Evolutionary conservation across 192 early-diverging fungal species (phyloP).

Genomic region (Umbelopsis sp.): DNA sequence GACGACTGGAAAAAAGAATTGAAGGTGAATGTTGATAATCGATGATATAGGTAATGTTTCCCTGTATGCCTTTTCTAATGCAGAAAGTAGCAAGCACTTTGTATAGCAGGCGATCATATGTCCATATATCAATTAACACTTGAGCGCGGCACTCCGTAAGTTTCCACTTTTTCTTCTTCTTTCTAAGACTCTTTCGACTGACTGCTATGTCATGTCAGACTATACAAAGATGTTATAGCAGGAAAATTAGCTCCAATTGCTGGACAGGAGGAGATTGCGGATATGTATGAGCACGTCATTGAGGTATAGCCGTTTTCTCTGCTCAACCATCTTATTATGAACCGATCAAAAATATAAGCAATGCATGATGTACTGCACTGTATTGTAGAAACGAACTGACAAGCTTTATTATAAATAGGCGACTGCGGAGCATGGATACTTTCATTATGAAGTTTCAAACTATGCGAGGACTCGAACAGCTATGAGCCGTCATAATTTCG

Average conservation of each 20-base stretch:
- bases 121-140: conserved; percentile 58
- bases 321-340: no score
- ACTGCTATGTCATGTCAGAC: neutral
- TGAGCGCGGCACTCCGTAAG: conserved; percentile 54
- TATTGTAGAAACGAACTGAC: neutral
- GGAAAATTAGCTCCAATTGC: conserved; percentile 37
- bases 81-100: conserved; percentile 34
- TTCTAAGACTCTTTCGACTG: no score
- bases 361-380: neutral
- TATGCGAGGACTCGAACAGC: conserved; percentile 41
- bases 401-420: conserved; percentile 23
- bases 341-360: no score
- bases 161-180: neutral
- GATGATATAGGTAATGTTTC: neutral
- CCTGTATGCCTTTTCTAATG: neutral
- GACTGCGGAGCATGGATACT: conserved; percentile 40
- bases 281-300: conserved; percentile 54
- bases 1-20: conserved; percentile 48
- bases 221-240: conserved; percentile 21
- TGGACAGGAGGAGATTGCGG: conserved; percentile 39
- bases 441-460: conserved; percentile 62
- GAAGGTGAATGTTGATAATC: conserved; percentile 15
- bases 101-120: conserved; percentile 51
- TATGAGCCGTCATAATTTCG: conserved; percentile 54
- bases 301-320: no score